Conservation (phyloP, 73 alveolate genomes). For the Tetrahymena elliotti region DNA sequence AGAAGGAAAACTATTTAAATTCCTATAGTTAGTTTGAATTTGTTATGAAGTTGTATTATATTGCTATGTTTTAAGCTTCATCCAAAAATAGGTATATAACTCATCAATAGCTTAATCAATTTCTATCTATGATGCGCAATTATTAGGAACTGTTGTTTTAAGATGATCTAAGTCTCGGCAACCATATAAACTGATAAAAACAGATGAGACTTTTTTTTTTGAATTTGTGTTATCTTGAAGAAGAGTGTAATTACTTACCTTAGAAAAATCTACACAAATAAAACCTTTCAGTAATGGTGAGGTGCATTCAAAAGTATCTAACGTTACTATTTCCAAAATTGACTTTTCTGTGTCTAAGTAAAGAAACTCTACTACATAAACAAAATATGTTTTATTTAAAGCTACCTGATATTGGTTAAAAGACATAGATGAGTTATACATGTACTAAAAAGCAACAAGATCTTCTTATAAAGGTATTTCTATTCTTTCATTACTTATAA, state of each 20-base stretch:
- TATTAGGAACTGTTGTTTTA: neutral
- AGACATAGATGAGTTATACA: neutral
- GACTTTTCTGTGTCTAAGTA: too few relatives aligned
- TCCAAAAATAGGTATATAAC: neutral
- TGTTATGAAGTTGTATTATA: neutral
- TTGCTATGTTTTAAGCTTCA: neutral
- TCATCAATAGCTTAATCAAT: neutral
- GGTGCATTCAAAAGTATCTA: neutral
- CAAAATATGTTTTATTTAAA: too few relatives aligned
- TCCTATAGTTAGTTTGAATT: neutral
- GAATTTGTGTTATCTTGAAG: neutral
- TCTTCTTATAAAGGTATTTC: neutral
- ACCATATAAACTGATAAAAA: neutral
- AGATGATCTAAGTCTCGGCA: neutral
- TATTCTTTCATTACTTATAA: neutral
- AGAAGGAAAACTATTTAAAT: too few relatives aligned
- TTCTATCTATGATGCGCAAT: neutral
- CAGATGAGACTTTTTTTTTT: neutral
- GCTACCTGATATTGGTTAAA: too few relatives aligned
- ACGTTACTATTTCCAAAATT: too few relatives aligned
- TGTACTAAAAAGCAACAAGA: neutral
- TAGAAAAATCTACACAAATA: neutral
- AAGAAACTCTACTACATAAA: too few relatives aligned
- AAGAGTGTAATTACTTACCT: neutral
- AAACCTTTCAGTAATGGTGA: neutral